Evolutionary conservation across 2,329 filamentous ascomycete species (phyloP), one percentile per base, ranked within the genome.

Genomic region (Amesomyces nigricolor): DNA sequence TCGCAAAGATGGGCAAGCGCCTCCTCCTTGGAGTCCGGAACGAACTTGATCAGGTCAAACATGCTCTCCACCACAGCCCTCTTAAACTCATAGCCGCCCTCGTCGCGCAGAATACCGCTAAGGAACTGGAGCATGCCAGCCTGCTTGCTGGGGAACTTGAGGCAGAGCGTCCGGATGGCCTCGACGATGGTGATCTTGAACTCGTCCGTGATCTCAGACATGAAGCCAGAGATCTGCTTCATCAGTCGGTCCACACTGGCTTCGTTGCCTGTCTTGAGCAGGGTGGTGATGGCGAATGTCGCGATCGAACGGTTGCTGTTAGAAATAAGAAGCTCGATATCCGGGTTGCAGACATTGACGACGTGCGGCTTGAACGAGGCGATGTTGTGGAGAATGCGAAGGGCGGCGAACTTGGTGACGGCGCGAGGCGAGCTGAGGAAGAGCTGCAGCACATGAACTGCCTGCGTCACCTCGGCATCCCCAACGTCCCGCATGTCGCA

Each of bases 181-280:
- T 99, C 94, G 43, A 99, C 92, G 66, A 99, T 96, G n/a, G 94
- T 99, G 64, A 99, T 96, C 79, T 97, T 99, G 80, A 99, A 99
- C 72, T 99, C 94, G 68, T 99, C 94, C 6, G 92, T 96, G 63
- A 97, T 97, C 73, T 97, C 94, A 4, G 91, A 89, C 94, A 99
- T 97, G 77, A 99, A 96, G 39, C 88, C 87, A 22, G 90, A 91
- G 60, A 99, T 97, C 72, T 97, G 91, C 80, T 96, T 96, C 91
- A 99, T 96, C 63, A 99, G 75, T 52, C 94, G 86, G 70, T 99
- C 94, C 44, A 99, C 94, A 63, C 91, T 96, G 39, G 89, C 89
- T 74, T 99, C 94, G 68, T 97, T 99, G 58, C 94, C 94, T 10
- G 94, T 99, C 82, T 97, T 97, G 61, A 99, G 86, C 29, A 99